Percentiles rank a stretch among this genome's conserved stretches.
phyloP scores from a whole-genome alignment of 2,329 filamentous ascomycete genomes.

The Periconia digitata region DNA sequence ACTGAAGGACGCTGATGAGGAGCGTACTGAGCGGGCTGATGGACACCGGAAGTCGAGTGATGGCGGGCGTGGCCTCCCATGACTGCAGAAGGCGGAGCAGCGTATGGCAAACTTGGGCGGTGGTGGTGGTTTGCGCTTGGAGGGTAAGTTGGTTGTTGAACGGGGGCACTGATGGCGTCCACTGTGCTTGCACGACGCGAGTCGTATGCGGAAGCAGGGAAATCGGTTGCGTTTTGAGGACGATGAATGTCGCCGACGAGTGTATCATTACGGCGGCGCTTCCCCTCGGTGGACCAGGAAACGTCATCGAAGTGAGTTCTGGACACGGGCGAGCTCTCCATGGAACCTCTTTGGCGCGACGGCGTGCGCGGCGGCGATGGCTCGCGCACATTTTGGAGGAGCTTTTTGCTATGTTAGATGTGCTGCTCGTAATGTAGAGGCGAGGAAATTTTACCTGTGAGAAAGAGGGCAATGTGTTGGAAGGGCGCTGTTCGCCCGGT shows the following conservation, averaged over 20 bases:
- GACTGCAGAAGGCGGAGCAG: slow-evolving; percentile 11
- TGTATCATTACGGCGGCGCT: slow-evolving; percentile 32
- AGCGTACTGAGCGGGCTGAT: slow-evolving; percentile 16
- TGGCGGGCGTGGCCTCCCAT: slow-evolving; percentile 24
- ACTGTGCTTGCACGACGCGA: slow-evolving; percentile 22
- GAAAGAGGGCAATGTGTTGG: slow-evolving; percentile 33
- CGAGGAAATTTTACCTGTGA: slow-evolving; percentile 26
- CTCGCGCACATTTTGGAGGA: slow-evolving; percentile 30
- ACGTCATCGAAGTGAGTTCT: slow-evolving; percentile 32
- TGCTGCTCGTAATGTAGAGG: neutral
- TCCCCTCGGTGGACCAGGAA: slow-evolving; percentile 24
- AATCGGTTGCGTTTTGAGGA: slow-evolving; percentile 17
- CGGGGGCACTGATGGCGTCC: slow-evolving; percentile 14
- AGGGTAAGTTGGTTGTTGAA: slow-evolving; percentile 5
- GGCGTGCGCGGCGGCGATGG: slow-evolving; percentile 39
- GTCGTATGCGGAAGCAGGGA: slow-evolving; percentile 11
- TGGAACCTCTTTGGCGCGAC: slow-evolving; percentile 26
- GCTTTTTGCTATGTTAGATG: slow-evolving; percentile 20
- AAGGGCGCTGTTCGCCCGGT: slow-evolving; percentile 29
- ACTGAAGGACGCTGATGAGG: slow-evolving; percentile 8
- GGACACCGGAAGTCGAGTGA: slow-evolving; percentile 26
- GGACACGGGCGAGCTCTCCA: slow-evolving; percentile 30
- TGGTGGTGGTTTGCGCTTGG: slow-evolving; percentile 21
- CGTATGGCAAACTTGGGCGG: slow-evolving; percentile 30
- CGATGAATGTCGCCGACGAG: slow-evolving; percentile 21